Evolutionary conservation across 1,139 yeast genomes (phyloP), one percentile per base, ranked within the genome.

Genomic region (Yamadazyma sp.): DNA sequence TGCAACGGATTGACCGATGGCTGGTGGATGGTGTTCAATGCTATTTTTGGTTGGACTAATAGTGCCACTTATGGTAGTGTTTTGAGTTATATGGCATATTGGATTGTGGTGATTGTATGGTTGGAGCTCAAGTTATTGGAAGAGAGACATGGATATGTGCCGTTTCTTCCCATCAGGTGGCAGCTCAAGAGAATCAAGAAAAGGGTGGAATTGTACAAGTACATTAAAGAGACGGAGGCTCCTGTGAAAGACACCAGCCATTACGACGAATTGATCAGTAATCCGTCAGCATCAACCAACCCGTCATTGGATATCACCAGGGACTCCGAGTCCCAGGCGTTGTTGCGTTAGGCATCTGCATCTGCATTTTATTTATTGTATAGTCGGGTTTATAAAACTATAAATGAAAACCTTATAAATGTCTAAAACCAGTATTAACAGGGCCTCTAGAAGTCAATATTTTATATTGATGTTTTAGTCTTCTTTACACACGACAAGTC

Each of bases 111-210:
- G 0, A 57, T 58, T 8, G 35, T 35, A 7, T 51, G 52, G 31
- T 62, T 64, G 33, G 33, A 38, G 6, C 48, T 61, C 42, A 56
- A 67, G 52, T 59, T 78, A 38, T 73, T 65, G 46, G 82, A 82
- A 54, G 96, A 88, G 61, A 72, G 73, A 50, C 59, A 70, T 34
- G 90, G 90, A 0, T 67, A 68, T 36, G 59, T 82, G 18, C 87
- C 88, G 3, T 58, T 70, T 4, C 31, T 83, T 3, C 92, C 92
- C 4, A 48, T 80, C 22, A 66, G 55, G 41, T 78, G 80, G 76
- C 94, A 84, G 56, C 57, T 71, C 41, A 73, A 67, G 41, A 62
- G 78, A 37, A 78, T 84, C 24, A 61, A 62, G 31, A 83, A 82
- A 54, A 70, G 48, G 50, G 51, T 66, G 26, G 52, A 51, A 38